phyloP scores from a whole-genome alignment of 495 filamentous ascomycete genomes.

The Cercophora scortea region DNA sequence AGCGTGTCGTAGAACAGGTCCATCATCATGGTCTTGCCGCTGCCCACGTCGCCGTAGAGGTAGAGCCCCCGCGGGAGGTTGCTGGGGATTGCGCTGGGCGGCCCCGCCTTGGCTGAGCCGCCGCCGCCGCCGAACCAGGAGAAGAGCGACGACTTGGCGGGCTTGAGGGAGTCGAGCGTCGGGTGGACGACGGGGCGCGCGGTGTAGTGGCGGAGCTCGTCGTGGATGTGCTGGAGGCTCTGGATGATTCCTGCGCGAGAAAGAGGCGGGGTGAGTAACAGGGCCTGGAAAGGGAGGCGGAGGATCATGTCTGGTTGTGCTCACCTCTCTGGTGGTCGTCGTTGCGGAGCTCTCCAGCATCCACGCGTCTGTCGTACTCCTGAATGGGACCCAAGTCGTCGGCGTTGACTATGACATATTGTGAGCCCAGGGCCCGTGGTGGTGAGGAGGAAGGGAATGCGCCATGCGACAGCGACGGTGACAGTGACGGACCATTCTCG shows the following conservation, averaged over 20 bases:
- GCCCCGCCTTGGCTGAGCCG: constrained; percentile 1
- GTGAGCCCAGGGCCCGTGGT: neutral
- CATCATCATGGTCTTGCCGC: constrained; percentile 99
- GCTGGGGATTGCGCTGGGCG: constrained; percentile 50
- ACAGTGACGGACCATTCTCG: constrained; percentile 19
- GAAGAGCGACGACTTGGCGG: constrained; percentile 59
- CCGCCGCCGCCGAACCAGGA: constrained; percentile 55
- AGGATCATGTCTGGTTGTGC: constrained; percentile 1
- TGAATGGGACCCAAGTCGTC: constrained; percentile 60
- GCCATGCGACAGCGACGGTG: neutral
- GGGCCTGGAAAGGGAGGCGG: neutral
- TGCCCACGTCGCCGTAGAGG: constrained; percentile 94
- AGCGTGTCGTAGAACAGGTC: constrained; percentile 96
- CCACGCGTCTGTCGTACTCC: constrained; percentile 80
- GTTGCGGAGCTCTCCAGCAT: constrained; percentile 62
- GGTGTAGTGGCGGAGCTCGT: constrained; percentile 67
- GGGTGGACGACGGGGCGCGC: constrained; percentile 70
- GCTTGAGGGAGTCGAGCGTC: constrained; percentile 61
- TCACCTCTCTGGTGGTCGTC: constrained; percentile 86
- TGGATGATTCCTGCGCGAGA: constrained; percentile 65
- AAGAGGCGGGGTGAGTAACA: neutral
- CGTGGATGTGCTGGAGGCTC: constrained; percentile 79
- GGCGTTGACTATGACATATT: constrained; percentile 10
- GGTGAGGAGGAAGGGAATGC: neutral
- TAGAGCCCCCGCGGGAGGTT: constrained; percentile 84